phyloP scores from a whole-genome alignment of 2,329 filamentous ascomycete genomes.

The Arthrobotrys iridis region DNA sequence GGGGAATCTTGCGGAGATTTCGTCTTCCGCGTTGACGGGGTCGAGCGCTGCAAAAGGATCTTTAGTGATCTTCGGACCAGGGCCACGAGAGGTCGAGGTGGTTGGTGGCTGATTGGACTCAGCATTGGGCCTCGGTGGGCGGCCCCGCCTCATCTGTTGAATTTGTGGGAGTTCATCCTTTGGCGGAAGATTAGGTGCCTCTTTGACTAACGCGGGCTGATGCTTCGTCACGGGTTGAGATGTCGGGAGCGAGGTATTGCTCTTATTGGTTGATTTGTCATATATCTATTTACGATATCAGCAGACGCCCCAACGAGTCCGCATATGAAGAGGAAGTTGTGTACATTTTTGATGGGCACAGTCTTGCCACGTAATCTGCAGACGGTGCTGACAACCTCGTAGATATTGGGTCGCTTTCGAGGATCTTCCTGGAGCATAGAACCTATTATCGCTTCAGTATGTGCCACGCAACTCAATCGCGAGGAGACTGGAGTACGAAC shows the following conservation, averaged over 20 bases:
- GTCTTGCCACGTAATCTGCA: slow-evolving; percentile 89
- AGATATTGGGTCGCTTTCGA: slow-evolving; percentile 85
- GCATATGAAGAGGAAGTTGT: not conserved
- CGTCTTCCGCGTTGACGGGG: slow-evolving; percentile 73
- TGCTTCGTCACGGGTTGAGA: slow-evolving; percentile 67
- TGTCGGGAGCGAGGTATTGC: slow-evolving; percentile 70
- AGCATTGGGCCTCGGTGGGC: slow-evolving; percentile 67
- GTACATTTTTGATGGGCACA: slow-evolving; percentile 86
- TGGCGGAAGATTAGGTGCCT: slow-evolving; percentile 77
- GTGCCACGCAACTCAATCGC: slow-evolving; percentile 18
- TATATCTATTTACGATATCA: slow-evolving; percentile 63
- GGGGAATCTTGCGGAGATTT: slow-evolving; percentile 85
- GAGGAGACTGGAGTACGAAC: slow-evolving; percentile 65
- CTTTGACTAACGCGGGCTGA: slow-evolving; percentile 79
- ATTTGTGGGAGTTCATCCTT: slow-evolving; percentile 84
- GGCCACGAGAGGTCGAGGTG: slow-evolving; percentile 65
- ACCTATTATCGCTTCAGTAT: slow-evolving; percentile 65
- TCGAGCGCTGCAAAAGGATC: slow-evolving; percentile 95
- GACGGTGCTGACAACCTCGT: slow-evolving; percentile 86
- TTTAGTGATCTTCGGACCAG: slow-evolving; percentile 68
- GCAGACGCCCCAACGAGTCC: not conserved
- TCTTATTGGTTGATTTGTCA: slow-evolving; percentile 64
- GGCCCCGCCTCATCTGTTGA: slow-evolving; percentile 89
- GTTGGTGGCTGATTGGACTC: slow-evolving; percentile 62
- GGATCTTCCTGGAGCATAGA: slow-evolving; percentile 91